Conservation (phyloP, 1,284 basidiomycete genomes). For the Somion occarium region DNA sequence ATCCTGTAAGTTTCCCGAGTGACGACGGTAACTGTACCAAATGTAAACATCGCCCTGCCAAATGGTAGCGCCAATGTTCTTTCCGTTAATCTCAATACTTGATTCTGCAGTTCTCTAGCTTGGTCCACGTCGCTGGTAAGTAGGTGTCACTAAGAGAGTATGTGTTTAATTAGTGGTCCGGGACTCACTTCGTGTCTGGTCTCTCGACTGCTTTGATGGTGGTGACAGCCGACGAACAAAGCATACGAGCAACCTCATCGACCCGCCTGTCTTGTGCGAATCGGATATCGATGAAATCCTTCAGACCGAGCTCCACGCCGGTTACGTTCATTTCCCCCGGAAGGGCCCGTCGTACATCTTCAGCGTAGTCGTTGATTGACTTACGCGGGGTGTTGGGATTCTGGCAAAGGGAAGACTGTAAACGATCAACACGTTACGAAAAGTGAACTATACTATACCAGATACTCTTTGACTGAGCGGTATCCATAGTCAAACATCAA, state of each 20-base stretch:
- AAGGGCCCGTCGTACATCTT: slow-evolving; percentile 44
- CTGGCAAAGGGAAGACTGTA: slow-evolving; percentile 23
- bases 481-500: slow-evolving; percentile 41
- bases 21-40: slow-evolving; percentile 67
- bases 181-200: slow-evolving; percentile 64
- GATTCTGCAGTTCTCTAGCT: slow-evolving; percentile 74
- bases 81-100: slow-evolving; percentile 75
- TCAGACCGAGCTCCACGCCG: slow-evolving; percentile 66
- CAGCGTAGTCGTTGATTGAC: slow-evolving; percentile 47
- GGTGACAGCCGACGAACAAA: slow-evolving; percentile 72
- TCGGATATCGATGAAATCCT: slow-evolving; percentile 76
- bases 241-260: slow-evolving; percentile 83
- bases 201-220: slow-evolving; percentile 66
- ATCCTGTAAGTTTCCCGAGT: slow-evolving; percentile 76
- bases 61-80: slow-evolving; percentile 83
- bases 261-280: slow-evolving; percentile 84
- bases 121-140: slow-evolving; percentile 72
- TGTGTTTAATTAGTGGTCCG: too few species aligned
- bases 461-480: slow-evolving; percentile 48
- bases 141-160: too few species aligned
- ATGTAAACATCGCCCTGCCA: slow-evolving; percentile 86
- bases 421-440: slow-evolving; percentile 3
- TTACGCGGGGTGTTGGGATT: slow-evolving; percentile 40
- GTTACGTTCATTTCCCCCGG: slow-evolving; percentile 52
- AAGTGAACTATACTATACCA: slow-evolving; percentile 40